Conservation (phyloP, 176 grass and related monocot species). For the Triticum aestivum region DNA sequence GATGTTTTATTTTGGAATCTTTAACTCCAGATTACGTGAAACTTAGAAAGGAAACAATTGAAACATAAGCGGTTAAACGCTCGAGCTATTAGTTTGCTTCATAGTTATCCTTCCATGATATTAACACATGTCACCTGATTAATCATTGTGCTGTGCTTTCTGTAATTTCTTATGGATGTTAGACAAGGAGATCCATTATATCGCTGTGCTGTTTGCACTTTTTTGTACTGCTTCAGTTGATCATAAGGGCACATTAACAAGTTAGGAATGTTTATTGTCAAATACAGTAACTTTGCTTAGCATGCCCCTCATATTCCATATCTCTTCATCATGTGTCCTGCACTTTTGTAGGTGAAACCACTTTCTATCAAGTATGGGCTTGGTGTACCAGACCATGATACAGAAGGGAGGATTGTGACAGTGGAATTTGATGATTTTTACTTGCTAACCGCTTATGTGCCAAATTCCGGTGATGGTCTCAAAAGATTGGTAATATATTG, state of each 20-base stretch:
- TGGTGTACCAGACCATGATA: constrained; percentile 75
- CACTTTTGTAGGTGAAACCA: constrained; percentile 54
- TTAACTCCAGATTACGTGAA: background rate
- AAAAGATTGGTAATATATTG: constrained; percentile 49
- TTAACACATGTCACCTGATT: background rate
- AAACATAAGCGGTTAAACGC: background rate
- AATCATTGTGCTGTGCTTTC: background rate
- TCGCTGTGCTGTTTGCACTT: background rate
- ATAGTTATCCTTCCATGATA: background rate
- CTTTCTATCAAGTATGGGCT: constrained; percentile 71
- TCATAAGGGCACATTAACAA: background rate
- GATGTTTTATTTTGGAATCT: background rate
- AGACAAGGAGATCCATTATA: background rate
- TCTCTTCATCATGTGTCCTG: constrained; percentile 19
- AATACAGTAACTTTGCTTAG: constrained; percentile 1
- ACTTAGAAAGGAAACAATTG: background rate
- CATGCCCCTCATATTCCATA: constrained; percentile 5
- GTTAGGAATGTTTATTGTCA: background rate
- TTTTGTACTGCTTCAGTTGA: background rate
- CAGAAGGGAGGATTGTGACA: constrained; percentile 71
- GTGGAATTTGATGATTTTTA: constrained; percentile 74
- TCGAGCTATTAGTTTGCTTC: constrained; percentile 23
- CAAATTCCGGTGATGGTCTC: constrained; percentile 79
- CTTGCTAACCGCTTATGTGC: constrained; percentile 69
- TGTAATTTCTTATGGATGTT: background rate